Evolutionary conservation across 768 basidiomycete species (phyloP), one percentile per base, ranked within the genome.

Genomic region (Boletus pseudopeckii): DNA sequence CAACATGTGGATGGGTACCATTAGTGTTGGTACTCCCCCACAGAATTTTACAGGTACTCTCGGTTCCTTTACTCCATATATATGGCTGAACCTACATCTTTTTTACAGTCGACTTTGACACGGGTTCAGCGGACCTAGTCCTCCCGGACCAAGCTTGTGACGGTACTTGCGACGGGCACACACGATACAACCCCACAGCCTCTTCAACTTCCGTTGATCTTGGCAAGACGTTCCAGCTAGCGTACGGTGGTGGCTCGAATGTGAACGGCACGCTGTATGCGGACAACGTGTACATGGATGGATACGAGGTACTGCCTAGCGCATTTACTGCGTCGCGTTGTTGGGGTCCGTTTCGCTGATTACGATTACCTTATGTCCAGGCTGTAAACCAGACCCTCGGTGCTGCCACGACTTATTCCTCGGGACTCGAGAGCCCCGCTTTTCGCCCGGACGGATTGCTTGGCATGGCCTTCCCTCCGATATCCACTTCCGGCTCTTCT

Each of bases 61-160:
- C 4, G 7, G 7, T 8, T 15, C 24, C 28, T 53, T 46, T 22
- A 11, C 26, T 50, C 42, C n/a, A 26, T 32, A 33, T 39, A 26
- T 32, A 33, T 39, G 43, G 14, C n/a, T 49, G 34, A 39, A 51
- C 20, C 8, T 33, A 38, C 17, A 2, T 22, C 32, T 39, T 28
- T n/a, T 39, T 44, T 53, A n/a, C 52, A 77, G 78, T 81, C 40
- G 77, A 79, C 60, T 78, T 80, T 52, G 80, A 81, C 59, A 81
- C 79, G 17, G 78, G 81, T 26, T 80, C 78, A 40, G 69, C 75
- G 43, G 81, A 83, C 64, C 64, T 80, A 9, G 71, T 83, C 61
- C 58, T 79, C 30, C 74, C 77, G 9, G 55, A 55, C 3, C 17
- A 61, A 28, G 26, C 36, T 33, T 76, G 75, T 49, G 47, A 33